Evolutionary conservation across 179 eudicot species (phyloP).

Genomic region (Pouteria campechiana): DNA sequence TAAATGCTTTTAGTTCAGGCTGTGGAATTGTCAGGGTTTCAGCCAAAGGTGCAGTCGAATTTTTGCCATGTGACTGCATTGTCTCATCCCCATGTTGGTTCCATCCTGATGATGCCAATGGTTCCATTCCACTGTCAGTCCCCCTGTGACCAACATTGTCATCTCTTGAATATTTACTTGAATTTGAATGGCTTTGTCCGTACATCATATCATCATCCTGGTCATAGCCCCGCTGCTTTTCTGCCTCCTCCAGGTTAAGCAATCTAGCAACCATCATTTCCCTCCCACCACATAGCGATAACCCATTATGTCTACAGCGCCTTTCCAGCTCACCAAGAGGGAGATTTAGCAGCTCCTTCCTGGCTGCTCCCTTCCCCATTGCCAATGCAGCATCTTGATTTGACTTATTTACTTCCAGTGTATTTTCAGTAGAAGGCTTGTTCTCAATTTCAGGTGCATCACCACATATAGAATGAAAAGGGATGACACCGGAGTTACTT

Average conservation of each 20-base stretch:
- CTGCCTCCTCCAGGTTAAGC: conserved; percentile 92
- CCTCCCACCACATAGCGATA: conserved; percentile 87
- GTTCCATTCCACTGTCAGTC: conserved; percentile 29
- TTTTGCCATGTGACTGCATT: conserved; percentile 21
- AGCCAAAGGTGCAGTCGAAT: conserved; percentile 19
- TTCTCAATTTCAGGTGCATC: conserved; percentile 71
- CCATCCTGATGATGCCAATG: conserved; percentile 29
- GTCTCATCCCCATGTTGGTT: conserved; percentile 31
- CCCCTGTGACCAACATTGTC: conserved; percentile 44
- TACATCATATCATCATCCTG: conserved; percentile 64
- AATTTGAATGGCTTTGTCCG: conserved; percentile 35
- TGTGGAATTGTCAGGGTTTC: conserved; percentile 34
- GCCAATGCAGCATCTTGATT: conserved; percentile 88
- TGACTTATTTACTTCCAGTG: conserved; percentile 29
- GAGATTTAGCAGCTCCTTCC: conserved; percentile 63
- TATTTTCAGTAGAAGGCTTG: conserved; percentile 36
- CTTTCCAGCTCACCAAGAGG: conserved; percentile 92
- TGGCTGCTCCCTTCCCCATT: conserved; percentile 91
- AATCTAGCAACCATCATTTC: conserved; percentile 94
- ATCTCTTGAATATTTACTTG: conserved; percentile 34
- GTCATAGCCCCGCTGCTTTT: conserved; percentile 75
- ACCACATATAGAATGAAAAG: conserved; percentile 84
- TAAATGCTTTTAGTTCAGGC: conserved; percentile 45
- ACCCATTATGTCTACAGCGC: conserved; percentile 94
- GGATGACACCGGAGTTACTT: conserved; percentile 63